phyloP scores from a whole-genome alignment of 106 monocot genomes.

The Allium fistulosum region DNA sequence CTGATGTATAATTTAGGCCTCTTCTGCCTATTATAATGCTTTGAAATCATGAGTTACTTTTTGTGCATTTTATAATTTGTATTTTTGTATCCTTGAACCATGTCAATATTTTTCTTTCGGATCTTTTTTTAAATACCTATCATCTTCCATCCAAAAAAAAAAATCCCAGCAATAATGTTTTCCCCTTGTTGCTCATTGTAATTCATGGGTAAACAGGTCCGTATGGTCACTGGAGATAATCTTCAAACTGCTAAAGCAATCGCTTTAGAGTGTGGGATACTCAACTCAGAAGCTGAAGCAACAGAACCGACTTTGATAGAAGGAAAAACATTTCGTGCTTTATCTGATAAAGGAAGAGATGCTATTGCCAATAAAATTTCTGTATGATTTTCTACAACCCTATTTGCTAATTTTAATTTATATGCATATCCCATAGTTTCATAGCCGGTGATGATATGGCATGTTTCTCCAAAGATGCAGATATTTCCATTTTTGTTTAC shows the following conservation, averaged over 20 bases:
- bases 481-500: no score
- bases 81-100: not conserved
- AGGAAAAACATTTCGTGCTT: constrained; percentile 65
- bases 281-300: constrained; percentile 50
- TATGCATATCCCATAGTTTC: not conserved
- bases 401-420: not conserved
- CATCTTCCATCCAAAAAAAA: no score
- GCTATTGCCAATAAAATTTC: constrained; percentile 66
- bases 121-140: no score
- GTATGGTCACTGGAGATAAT: constrained; percentile 99
- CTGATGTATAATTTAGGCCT: not conserved
- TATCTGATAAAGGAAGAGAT: constrained; percentile 58
- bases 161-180: not conserved
- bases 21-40: not conserved
- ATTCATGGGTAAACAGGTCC: constrained; percentile 51
- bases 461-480: no score
- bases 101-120: not conserved
- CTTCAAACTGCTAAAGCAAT: constrained; percentile 95
- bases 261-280: constrained; percentile 91
- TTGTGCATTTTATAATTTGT: not conserved
- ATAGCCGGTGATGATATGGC: no score
- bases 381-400: constrained; percentile 29
- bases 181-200: not conserved
- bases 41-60: not conserved
- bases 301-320: constrained; percentile 72